phyloP scores from a whole-genome alignment of 208 protist species.

The Vickermania spadyakhi region DNA sequence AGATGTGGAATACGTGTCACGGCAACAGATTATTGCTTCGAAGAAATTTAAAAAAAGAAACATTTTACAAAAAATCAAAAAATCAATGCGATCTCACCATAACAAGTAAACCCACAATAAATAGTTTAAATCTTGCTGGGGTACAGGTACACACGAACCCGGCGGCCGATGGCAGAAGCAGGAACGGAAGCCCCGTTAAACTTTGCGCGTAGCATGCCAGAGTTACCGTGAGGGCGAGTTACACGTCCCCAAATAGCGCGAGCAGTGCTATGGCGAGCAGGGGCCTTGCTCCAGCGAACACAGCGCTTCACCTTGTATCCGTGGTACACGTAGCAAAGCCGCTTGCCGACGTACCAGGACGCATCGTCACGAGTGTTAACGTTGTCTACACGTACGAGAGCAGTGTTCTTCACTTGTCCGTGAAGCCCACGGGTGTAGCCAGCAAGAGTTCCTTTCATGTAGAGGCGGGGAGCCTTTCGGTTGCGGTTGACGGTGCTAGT shows the following conservation, averaged over 20 bases:
- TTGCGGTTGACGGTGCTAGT: slow-evolving; percentile 76
- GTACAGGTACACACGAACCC: slow-evolving; percentile 97
- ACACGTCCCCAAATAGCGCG: slow-evolving; percentile 98
- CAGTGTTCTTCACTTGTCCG: slow-evolving; percentile 92
- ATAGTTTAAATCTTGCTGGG: slow-evolving; percentile 97
- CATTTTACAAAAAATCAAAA: not conserved
- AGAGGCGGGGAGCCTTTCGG: slow-evolving; percentile 83
- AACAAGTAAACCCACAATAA: too few species aligned
- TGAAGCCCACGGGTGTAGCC: slow-evolving; percentile 87
- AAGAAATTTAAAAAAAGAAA: not conserved
- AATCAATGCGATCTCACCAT: not conserved
- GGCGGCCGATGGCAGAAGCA: slow-evolving; percentile 91
- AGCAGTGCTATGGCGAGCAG: slow-evolving; percentile 81
- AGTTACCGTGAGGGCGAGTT: slow-evolving; percentile 95
- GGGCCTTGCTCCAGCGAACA: slow-evolving; percentile 85
- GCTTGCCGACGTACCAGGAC: slow-evolving; percentile 98
- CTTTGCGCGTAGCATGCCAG: slow-evolving; percentile 95
- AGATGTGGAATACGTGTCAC: not conserved
- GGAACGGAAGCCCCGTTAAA: slow-evolving; percentile 95
- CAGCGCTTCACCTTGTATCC: slow-evolving; percentile 91
- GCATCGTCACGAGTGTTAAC: slow-evolving; percentile 93
- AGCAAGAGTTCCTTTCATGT: slow-evolving; percentile 88
- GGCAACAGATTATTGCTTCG: too few species aligned
- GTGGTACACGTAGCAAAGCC: slow-evolving; percentile 97
- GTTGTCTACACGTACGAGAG: slow-evolving; percentile 96